These are phyloP conservation scores for Hypoxylon perforatum DNA, from an alignment of 495 filamentous ascomycete genomes.

Conservation along the genomic window DNA sequence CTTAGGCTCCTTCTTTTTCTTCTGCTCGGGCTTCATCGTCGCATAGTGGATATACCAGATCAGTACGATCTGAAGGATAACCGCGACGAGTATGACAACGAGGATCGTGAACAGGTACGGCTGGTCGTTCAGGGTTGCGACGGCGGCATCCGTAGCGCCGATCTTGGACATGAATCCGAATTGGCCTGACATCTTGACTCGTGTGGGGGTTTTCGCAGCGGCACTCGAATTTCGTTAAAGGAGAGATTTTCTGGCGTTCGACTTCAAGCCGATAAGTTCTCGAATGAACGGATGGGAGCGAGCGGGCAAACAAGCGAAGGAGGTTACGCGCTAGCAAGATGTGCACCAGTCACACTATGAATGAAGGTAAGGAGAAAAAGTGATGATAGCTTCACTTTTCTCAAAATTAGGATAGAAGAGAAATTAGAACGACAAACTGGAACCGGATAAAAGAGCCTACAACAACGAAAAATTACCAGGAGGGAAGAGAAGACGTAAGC, in stretches of 20 bases:
- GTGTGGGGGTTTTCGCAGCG: constrained; percentile 8
- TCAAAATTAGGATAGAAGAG: constrained; percentile 31
- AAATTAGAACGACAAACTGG: constrained; percentile 25
- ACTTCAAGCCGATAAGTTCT: constrained; percentile 29
- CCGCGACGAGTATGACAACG: constrained; percentile 55
- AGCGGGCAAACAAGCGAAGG: constrained; percentile 22
- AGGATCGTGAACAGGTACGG: constrained; percentile 63
- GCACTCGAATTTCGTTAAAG: background rate
- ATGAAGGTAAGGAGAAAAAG: constrained; percentile 25
- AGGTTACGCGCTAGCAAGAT: constrained; percentile 29
- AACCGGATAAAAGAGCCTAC: constrained; percentile 16
- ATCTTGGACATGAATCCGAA: constrained; percentile 61
- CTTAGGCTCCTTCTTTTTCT: constrained; percentile 57
- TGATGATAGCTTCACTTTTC: constrained; percentile 44
- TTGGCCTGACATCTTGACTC: constrained; percentile 50
- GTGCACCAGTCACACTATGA: constrained; percentile 47
- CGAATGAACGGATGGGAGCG: constrained; percentile 19
- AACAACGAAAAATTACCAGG: constrained; percentile 12
- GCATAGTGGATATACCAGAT: constrained; percentile 64
- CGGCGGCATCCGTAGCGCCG: constrained; percentile 60
- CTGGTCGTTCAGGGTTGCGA: constrained; percentile 65
- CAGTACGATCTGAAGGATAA: constrained; percentile 54
- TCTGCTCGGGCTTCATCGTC: constrained; percentile 63
- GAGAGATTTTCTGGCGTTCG: constrained; percentile 2
- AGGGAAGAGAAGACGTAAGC: constrained; percentile 28